phyloP scores from a whole-genome alignment of 495 filamentous ascomycete species.

The Aspergillus incahuasiensis region DNA sequence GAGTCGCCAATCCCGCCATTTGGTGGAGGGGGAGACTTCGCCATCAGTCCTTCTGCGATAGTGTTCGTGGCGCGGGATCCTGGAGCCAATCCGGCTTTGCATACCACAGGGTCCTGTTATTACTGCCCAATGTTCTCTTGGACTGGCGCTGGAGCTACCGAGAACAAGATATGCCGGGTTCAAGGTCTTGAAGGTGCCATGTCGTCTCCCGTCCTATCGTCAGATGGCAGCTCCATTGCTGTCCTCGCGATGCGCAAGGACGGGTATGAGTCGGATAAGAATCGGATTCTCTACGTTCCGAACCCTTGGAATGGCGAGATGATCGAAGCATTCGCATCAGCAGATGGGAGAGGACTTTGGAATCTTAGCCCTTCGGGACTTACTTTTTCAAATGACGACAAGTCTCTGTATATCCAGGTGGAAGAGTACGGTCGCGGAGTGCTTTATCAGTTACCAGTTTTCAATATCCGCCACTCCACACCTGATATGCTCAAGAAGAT shows the following conservation, averaged over 20 bases:
- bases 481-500: conserved; percentile 52
- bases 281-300: conserved; percentile 64
- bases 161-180: conserved; percentile 35
- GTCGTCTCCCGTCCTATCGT: conserved; percentile 69
- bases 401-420: conserved; percentile 59
- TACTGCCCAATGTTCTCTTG: conserved; percentile 60
- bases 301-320: conserved; percentile 53
- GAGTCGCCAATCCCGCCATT: conserved; percentile 57
- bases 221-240: conserved; percentile 66
- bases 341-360: conserved; percentile 63
- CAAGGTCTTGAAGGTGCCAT: conserved; percentile 62
- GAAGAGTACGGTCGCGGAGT: conserved; percentile 61
- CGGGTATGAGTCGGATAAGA: conserved; percentile 89
- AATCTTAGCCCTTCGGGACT: conserved; percentile 61
- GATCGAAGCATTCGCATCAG: conserved; percentile 58
- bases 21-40: conserved; percentile 56
- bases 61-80: conserved; percentile 87
- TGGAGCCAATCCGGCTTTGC: conserved; percentile 64
- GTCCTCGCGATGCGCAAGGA: conserved; percentile 74
- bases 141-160: conserved; percentile 46
- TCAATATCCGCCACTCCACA: conserved; percentile 46
- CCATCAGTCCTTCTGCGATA: conserved; percentile 52
- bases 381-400: conserved; percentile 61
- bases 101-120: conserved; percentile 67
- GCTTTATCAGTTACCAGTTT: conserved; percentile 58